Evolutionary conservation across 2,329 filamentous ascomycete species (phyloP), one percentile per base, ranked within the genome.

Genomic region (Dothistroma pini): DNA sequence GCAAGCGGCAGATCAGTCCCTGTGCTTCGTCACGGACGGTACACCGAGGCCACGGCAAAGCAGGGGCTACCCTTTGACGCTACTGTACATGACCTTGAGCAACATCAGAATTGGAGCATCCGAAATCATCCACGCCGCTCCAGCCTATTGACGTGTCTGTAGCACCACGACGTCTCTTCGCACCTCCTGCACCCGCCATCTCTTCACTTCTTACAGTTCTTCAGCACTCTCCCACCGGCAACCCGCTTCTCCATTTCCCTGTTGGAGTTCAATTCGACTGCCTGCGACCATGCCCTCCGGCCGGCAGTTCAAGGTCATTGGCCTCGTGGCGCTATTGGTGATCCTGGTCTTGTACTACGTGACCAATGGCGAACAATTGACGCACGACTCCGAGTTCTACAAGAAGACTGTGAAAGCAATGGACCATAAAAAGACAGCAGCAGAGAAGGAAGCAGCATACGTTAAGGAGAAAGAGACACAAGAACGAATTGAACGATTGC

Each of bases 261-360:
- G 4, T 14, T 19, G 14, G 16, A n/a, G 4, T 44, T 44, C 14
- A 19, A n/a, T 44, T 44, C 16, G 14, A 7, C 41, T n/a, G 41
- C 41, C 16, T 19, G 16, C 41, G 41, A 63, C 61, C 58, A 91
- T 91, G 89, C 84, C 86, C 70, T 89, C 88, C 21, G 80, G 83
- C 69, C 86, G 91, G 66, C 87, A 90, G 69, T 72, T 91, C 69
- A 87, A 87, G 72, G 78, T 89, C 68, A 78, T 91, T 59, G 78
- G 85, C 65, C 79, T 93, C 70, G 79, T 88, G 59, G 80, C 87
- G 59, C 68, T 92, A 67, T 80, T 86, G 66, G 79, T 84, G 61
- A 76, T 93, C 62, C 77, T 93, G 67, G 81, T 87, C 51, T 78
- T 89, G 58, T 79, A 96, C 68, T 91, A 93, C 79, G 87, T 91